Evolutionary conservation across 495 filamentous ascomycete genomes (phyloP).

Genomic region (Aspergillus mulundensis): DNA sequence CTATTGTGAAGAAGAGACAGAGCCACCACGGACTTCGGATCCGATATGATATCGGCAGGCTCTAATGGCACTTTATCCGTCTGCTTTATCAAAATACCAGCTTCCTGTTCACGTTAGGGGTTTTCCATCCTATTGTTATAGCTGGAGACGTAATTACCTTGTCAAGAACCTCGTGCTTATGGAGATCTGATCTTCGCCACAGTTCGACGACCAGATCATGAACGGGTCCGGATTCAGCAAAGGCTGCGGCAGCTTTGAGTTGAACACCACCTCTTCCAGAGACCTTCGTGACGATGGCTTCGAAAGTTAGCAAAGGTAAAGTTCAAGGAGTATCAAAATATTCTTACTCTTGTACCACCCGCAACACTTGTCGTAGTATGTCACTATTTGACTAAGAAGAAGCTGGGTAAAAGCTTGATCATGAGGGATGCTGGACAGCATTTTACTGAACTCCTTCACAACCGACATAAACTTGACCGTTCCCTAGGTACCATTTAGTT

Average conservation of each 20-base stretch:
- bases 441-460: constrained; percentile 84
- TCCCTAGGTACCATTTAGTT: constrained; percentile 45
- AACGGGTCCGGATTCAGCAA: constrained; percentile 66
- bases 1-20: constrained; percentile 89
- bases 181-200: constrained; percentile 41
- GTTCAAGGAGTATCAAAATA: background rate
- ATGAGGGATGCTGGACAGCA: constrained; percentile 93
- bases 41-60: constrained; percentile 78
- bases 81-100: constrained; percentile 57
- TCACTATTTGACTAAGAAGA: constrained; percentile 82
- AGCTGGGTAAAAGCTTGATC: constrained; percentile 92
- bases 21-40: constrained; percentile 77
- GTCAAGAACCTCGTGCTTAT: constrained; percentile 37
- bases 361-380: constrained; percentile 87
- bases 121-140: too few relatives aligned
- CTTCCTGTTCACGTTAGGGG: constrained; percentile 53
- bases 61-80: constrained; percentile 63
- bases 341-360: constrained; percentile 74
- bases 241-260: constrained; percentile 67
- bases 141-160: too few relatives aligned
- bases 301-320: background rate
- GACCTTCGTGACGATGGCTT: constrained; percentile 43
- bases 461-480: constrained; percentile 81
- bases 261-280: constrained; percentile 37
- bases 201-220: constrained; percentile 61